Base-by-base conservation (phyloP, 1,139 yeast genomes). In the Magnusiomyces magnusii region DNA sequence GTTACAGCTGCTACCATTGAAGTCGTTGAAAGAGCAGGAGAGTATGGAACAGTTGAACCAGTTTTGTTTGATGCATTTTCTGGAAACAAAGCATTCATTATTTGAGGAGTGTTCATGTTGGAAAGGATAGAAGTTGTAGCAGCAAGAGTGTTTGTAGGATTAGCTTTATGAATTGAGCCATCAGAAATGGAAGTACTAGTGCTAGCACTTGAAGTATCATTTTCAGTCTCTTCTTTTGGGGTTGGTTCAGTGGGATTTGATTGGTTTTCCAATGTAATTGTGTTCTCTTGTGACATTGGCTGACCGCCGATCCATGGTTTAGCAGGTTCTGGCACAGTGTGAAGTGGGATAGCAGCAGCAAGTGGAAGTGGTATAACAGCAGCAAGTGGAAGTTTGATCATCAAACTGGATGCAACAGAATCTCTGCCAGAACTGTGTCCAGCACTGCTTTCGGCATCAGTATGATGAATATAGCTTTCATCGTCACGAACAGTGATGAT, bases 1-100 rank as follows among this genome's bases (percentile, higher is more conserved):
- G 53, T 36, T 2, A 47, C 50, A 15, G 52, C 47, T 15, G 57
- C 47, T 36, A 49, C 25, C 39, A 42, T 54, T 15, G 51, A 47
- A 3, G 53, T 25, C 15, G 53, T 21, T 9, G 51, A 47, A n/a
- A 50, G 27, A 3, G 53, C 52, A 34, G 49, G 52, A 9, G 44
- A 51, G 21, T 10, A 5, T 17, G 49, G 19, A 19, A 3, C 49
- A 5, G 49, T 9, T 9, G 2, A n/a, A n/a, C n/a, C n/a, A n/a
- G 19, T 7, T 21, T n/a, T 19, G 49, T 3, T 5, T 13, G 34
- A 28, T 24, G n/a, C 36, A 27, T 3, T 25, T 49, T 17, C 23
- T 15, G 51, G 36, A 24, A 49, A 49, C 21, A 49, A n/a, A 3
- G 34, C 21, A 3, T 27, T 17, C 13, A 49, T 9, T 7, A 49